Percentiles rank a stretch among this genome's conserved stretches.
Evolutionary conservation across 2,329 filamentous ascomycete genomes (phyloP).

Genomic region (Pleurostoma richardsiae): DNA sequence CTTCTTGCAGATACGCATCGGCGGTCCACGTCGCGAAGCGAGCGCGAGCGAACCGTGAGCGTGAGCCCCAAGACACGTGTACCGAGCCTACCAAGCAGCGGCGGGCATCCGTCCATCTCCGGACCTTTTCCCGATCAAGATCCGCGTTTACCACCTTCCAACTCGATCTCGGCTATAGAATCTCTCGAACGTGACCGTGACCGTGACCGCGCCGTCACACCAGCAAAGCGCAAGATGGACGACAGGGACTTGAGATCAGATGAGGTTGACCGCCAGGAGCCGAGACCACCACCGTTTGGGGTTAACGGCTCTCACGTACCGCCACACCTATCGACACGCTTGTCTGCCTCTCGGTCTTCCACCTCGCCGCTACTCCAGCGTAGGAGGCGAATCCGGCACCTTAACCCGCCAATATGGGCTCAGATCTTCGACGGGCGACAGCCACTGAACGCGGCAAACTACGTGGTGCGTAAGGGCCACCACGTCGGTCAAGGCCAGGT

Average conservation of each 20-base stretch:
- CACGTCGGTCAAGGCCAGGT: slow-evolving; percentile 17
- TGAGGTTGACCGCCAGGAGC: slow-evolving; percentile 44
- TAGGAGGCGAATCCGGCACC: slow-evolving; percentile 33
- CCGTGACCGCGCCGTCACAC: slow-evolving; percentile 27
- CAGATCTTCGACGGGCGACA: slow-evolving; percentile 30
- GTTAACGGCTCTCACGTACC: slow-evolving; percentile 33
- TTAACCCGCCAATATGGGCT: slow-evolving; percentile 43
- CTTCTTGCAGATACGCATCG: slow-evolving; percentile 31
- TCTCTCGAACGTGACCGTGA: slow-evolving; percentile 20
- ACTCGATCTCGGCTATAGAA: slow-evolving; percentile 1
- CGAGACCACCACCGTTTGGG: slow-evolving; percentile 44
- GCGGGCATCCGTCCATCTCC: slow-evolving; percentile 22
- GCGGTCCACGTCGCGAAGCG: slow-evolving; percentile 49
- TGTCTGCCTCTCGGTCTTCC: slow-evolving; percentile 16
- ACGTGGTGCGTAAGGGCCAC: slow-evolving; percentile 34
- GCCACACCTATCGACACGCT: slow-evolving; percentile 9
- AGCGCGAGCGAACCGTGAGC: slow-evolving; percentile 66
- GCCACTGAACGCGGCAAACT: slow-evolving; percentile 36
- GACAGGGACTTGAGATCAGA: slow-evolving; percentile 42
- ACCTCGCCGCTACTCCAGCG: slow-evolving; percentile 25
- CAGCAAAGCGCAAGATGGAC: slow-evolving; percentile 43
- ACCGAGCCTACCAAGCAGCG: slow-evolving; percentile 42
- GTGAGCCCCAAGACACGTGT: slow-evolving; percentile 74
- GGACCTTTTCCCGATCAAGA: slow-evolving; percentile 15
- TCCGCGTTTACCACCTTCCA: slow-evolving; percentile 10